These are phyloP conservation scores for Penicillium bialowiezense DNA, from an alignment of 495 filamentous ascomycete species.

Conservation along the genomic window DNA sequence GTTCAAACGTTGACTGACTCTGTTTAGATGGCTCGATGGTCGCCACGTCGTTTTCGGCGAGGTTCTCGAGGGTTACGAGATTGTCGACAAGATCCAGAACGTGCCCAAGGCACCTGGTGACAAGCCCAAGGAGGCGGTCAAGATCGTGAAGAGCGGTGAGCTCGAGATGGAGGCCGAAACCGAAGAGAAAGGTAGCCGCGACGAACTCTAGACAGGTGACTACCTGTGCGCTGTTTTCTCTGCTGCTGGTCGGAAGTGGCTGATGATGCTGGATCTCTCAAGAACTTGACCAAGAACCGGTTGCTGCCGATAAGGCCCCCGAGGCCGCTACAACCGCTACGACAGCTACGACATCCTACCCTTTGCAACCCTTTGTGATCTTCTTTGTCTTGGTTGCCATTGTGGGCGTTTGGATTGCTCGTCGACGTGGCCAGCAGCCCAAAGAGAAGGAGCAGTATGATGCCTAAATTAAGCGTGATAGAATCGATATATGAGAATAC, in stretches of 20 bases:
- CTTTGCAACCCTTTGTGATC: constrained; percentile 41
- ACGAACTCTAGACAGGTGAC: constrained; percentile 73
- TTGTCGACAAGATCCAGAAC: constrained; percentile 87
- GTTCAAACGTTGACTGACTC: neutral
- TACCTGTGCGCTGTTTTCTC: constrained; percentile 22
- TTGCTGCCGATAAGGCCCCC: constrained; percentile 4
- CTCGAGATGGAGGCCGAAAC: constrained; percentile 64
- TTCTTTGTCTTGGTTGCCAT: constrained; percentile 39
- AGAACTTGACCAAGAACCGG: constrained; percentile 20
- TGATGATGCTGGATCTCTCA: constrained; percentile 33
- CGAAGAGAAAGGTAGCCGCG: constrained; percentile 88
- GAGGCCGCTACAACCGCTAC: no score
- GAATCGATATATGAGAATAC: neutral
- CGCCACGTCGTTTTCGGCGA: constrained; percentile 90
- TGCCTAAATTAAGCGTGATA: constrained; percentile 10
- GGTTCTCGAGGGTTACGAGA: constrained; percentile 85
- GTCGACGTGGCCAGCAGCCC: constrained; percentile 18
- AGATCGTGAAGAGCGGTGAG: constrained; percentile 94
- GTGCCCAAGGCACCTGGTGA: constrained; percentile 66
- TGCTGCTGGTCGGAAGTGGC: constrained; percentile 30
- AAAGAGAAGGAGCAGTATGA: constrained; percentile 16
- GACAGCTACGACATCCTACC: constrained; percentile 21
- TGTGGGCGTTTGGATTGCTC: constrained; percentile 35
- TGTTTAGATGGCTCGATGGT: constrained; percentile 79
- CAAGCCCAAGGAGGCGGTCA: constrained; percentile 72